These are phyloP conservation scores for Hypoxylon intermedium DNA, from an alignment of 495 filamentous ascomycete genomes.

Conservation along the genomic window DNA sequence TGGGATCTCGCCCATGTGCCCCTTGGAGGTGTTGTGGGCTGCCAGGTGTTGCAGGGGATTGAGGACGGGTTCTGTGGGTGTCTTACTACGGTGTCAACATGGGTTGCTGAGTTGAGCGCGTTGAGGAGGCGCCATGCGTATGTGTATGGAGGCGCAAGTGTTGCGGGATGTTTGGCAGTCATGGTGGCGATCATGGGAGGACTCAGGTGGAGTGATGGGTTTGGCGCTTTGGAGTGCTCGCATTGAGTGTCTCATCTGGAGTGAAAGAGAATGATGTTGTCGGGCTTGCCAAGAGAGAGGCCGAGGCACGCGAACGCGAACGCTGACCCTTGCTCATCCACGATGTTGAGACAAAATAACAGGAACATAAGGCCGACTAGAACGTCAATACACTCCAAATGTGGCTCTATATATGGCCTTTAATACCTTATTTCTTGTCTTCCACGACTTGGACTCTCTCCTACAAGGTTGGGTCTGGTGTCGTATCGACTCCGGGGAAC, in stretches of 20 bases:
- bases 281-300: no score
- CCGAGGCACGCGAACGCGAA: no score
- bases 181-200: slow-evolving; percentile 82
- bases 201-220: slow-evolving; percentile 76
- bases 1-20: slow-evolving; percentile 74
- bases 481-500: no score
- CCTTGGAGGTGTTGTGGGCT: slow-evolving; percentile 63
- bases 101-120: slow-evolving; percentile 80
- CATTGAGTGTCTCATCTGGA: slow-evolving; percentile 30
- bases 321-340: no score
- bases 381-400: no score
- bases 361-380: no score
- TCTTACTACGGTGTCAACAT: slow-evolving; percentile 91
- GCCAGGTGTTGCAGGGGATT: slow-evolving; percentile 83
- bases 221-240: slow-evolving; percentile 57
- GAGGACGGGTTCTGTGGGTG: slow-evolving; percentile 93
- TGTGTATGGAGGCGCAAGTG: slow-evolving; percentile 73
- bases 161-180: slow-evolving; percentile 67
- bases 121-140: slow-evolving; percentile 73
- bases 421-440: no score
- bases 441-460: no score
- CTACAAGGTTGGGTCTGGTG: no score
- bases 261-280: no score
- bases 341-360: no score
- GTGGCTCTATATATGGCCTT: no score